A percentile compares a stretch with the other conserved stretches of the same genome.
Evolutionary conservation across 352 stramenopile genomes (phyloP).

Genomic region (Elongisporangium undulatum): DNA sequence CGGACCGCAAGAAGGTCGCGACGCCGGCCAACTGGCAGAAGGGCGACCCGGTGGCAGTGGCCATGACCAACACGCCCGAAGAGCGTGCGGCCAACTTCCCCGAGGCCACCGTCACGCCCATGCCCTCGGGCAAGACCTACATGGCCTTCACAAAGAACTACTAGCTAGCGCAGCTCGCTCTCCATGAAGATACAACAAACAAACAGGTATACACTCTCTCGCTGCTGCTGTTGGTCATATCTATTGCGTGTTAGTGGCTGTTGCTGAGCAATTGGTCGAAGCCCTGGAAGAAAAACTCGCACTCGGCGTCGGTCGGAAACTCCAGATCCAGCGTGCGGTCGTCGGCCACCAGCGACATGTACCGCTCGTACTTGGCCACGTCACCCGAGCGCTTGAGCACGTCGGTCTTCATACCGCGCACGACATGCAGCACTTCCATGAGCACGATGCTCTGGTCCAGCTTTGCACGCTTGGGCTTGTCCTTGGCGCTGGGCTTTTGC

Average conservation of each 20-base stretch:
- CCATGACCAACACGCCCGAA: constrained; percentile 43
- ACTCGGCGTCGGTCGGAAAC: constrained; percentile 41
- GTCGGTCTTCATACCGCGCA: constrained; percentile 74
- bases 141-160: constrained; percentile 63
- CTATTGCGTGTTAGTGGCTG: constrained; percentile 1
- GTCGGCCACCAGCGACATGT: constrained; percentile 65
- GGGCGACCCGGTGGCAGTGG: constrained; percentile 65
- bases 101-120: constrained; percentile 44
- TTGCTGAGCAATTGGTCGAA: constrained; percentile 50
- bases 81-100: constrained; percentile 62
- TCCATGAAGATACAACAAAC: neutral
- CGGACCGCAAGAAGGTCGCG: constrained; percentile 36
- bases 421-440: constrained; percentile 57
- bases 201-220: neutral
- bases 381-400: constrained; percentile 75
- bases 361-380: constrained; percentile 62
- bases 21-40: constrained; percentile 76
- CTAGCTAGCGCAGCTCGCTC: constrained; percentile 1
- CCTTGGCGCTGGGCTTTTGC: constrained; percentile 57
- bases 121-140: constrained; percentile 76
- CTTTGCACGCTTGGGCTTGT: constrained; percentile 61
- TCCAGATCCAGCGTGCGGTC: constrained; percentile 72
- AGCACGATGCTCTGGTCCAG: constrained; percentile 71
- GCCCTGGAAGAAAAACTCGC: constrained; percentile 49
- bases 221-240: neutral